Percentiles rank a stretch among this genome's conserved stretches.
Evolutionary conservation across 139 green algal species (phyloP).

Genomic region (Penium margaritaceum): DNA sequence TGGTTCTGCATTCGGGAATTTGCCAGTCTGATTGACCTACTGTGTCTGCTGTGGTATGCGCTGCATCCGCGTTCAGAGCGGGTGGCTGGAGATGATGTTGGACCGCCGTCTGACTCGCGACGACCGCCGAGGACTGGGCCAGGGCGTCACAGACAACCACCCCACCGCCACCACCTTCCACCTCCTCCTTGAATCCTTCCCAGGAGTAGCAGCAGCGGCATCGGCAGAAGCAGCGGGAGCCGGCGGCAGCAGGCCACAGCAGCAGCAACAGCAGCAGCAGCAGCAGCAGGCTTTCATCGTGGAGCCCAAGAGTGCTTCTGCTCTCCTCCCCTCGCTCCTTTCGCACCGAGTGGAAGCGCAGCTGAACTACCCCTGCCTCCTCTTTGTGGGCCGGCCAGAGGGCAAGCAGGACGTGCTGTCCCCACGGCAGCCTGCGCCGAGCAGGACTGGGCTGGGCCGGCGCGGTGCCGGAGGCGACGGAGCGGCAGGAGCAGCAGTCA

Average conservation of each 20-base stretch:
- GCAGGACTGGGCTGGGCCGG: neutral
- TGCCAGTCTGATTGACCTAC: neutral
- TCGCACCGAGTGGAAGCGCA: slow-evolving; percentile 26
- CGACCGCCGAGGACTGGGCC: slow-evolving; percentile 35
- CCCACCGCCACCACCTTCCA: slow-evolving; percentile 35
- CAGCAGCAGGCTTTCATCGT: neutral
- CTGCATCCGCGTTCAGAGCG: neutral
- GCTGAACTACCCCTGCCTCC: slow-evolving; percentile 31
- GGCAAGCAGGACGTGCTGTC: neutral
- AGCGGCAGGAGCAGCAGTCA: neutral
- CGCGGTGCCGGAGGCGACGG: neutral
- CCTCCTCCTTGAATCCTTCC: slow-evolving; percentile 35
- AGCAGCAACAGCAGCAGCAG: slow-evolving; percentile 3
- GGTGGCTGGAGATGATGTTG: slow-evolving; percentile 47
- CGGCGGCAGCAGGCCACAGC: neutral
- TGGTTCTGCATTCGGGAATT: neutral
- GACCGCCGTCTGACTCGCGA: slow-evolving; percentile 30
- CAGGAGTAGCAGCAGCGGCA: neutral
- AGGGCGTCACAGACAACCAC: slow-evolving; percentile 42
- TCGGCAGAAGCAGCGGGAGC: neutral
- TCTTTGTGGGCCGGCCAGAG: slow-evolving; percentile 30
- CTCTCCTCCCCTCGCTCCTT: slow-evolving; percentile 37
- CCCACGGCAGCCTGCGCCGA: no score
- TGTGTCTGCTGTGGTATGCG: neutral
- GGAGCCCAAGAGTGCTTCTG: neutral